phyloP scores from a whole-genome alignment of 2,329 filamentous ascomycete species.

The Talaromyces sp. region DNA sequence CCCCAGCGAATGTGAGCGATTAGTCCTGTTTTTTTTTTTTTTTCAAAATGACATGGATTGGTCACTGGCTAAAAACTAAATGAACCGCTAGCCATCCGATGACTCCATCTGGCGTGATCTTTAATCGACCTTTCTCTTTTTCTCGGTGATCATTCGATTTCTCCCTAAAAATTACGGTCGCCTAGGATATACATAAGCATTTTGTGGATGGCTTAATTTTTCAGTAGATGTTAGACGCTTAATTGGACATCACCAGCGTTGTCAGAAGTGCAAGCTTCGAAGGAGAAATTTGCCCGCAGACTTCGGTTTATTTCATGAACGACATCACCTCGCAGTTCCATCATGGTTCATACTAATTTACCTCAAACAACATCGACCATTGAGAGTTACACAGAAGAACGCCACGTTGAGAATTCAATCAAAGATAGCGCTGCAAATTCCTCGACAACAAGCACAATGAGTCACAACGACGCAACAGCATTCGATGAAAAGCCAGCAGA shows the following conservation, averaged over 20 bases:
- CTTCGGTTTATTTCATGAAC: not conserved
- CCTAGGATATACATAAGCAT: not conserved
- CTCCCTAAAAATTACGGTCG: not conserved
- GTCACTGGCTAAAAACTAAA: not conserved
- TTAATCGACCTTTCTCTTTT: not conserved
- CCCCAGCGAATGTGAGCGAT: not conserved
- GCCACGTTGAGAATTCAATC: not conserved
- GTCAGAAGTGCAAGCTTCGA: not conserved
- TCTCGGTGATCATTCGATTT: not conserved
- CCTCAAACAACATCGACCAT: not conserved
- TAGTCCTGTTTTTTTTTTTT: not conserved
- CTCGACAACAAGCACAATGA: constrained; percentile 28
- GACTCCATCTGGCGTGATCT: constrained; percentile 1
- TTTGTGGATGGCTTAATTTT: not conserved
- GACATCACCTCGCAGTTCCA: not conserved
- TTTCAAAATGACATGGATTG: not conserved
- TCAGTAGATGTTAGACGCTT: not conserved
- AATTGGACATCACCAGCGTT: not conserved
- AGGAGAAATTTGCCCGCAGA: not conserved
- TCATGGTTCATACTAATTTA: not conserved
- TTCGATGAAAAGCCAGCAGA: constrained; percentile 1
- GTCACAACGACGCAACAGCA: not conserved
- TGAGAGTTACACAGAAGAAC: not conserved
- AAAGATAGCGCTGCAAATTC: not conserved
- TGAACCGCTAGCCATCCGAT: not conserved